Base-by-base conservation (phyloP, 2,329 filamentous ascomycete genomes). In the Fusarium luffae region DNA sequence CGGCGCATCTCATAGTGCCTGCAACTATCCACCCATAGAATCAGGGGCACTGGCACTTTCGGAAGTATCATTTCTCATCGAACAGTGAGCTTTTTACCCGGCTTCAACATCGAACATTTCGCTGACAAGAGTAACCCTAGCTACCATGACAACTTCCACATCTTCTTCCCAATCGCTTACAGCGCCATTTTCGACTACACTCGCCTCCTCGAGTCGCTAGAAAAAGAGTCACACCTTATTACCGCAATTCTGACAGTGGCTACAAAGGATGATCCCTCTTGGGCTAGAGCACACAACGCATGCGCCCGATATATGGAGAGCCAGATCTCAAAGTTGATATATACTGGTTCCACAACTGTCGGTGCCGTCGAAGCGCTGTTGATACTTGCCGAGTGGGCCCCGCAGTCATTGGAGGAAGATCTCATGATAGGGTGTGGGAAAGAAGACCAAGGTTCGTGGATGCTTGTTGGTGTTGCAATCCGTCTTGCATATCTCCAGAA, bases 371-470 rank as follows among this genome's bases (percentile, higher is more conserved):
- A 93, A 74, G 89, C 90, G 3, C 79, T 93, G 3, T 81, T 93
- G 0, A 81, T 93, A 4, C 85, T 93, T 3, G 90, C 91, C 0
- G 90, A 93, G 74, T 93, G 91, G 91, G 90, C 89, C 9, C 89
- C 90, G 0, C 90, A 91, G 65, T 88, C 88, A 0, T 85, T 89
- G 3, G 82, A 89, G 8, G 85, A 85, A 34, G 86, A 88, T 30
- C 88, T 88, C 32, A 84, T 86, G 27, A 88, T 93, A 21, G 91
- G 90, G 0, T 85, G 90, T 58, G 91, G 91, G 11, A 90, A 93
- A 76, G 91, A 93, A 75, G 90, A 93, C 71, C 86, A 91, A 46
- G 90, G 91, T 30, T 90, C 90, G 0, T 93, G 91, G 91, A 93
- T 93, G 90, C 89, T 92, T 71, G 89, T 92, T 8, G 91, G 91